These are phyloP conservation scores for Cyclotella choctawhatcheeana DNA, from an alignment of 108 stramenopile genomes.

Conservation along the genomic window DNA sequence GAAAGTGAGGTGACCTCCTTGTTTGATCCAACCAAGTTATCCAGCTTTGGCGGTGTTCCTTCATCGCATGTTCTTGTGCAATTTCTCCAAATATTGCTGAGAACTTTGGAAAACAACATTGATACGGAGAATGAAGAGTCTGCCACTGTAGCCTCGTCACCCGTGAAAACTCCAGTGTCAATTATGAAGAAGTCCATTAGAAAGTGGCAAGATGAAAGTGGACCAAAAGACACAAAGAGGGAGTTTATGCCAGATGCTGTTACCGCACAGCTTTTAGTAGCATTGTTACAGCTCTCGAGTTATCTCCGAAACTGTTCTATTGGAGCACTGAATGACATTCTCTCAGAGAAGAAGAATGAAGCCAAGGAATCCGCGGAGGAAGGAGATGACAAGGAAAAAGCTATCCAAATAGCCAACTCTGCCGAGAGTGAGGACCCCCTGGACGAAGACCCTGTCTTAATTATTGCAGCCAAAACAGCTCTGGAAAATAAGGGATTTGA, in stretches of 20 bases:
- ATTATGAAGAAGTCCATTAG: slow-evolving; percentile 10
- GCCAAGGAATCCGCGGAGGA: slow-evolving; percentile 7
- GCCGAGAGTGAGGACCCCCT: slow-evolving; percentile 71
- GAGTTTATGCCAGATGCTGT: slow-evolving; percentile 41
- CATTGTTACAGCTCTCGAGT: slow-evolving; percentile 30
- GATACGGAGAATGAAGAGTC: slow-evolving; percentile 8
- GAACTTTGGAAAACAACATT: slow-evolving; percentile 34
- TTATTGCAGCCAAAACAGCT: slow-evolving; percentile 42
- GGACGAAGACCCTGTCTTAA: slow-evolving; percentile 29
- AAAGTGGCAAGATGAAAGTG: not conserved
- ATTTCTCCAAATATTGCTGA: slow-evolving; percentile 50
- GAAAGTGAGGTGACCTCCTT: slow-evolving; percentile 32
- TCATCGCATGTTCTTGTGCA: slow-evolving; percentile 69
- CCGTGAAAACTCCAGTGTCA: not conserved
- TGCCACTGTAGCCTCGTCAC: slow-evolving; percentile 47
- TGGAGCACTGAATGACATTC: slow-evolving; percentile 23
- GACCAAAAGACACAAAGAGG: not conserved
- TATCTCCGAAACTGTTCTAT: slow-evolving; percentile 32
- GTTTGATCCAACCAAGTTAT: slow-evolving; percentile 67
- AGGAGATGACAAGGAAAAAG: slow-evolving; percentile 17
- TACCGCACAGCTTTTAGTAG: slow-evolving; percentile 40
- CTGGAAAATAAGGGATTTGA: slow-evolving; percentile 82
- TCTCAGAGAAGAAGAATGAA: slow-evolving; percentile 8
- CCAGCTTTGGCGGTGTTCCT: slow-evolving; percentile 70
- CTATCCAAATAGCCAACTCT: slow-evolving; percentile 31